Percentiles rank a stretch among this genome's conserved stretches.
Evolutionary conservation across 202 grass and related monocot genomes (phyloP).

Genomic region (Setaria italica): DNA sequence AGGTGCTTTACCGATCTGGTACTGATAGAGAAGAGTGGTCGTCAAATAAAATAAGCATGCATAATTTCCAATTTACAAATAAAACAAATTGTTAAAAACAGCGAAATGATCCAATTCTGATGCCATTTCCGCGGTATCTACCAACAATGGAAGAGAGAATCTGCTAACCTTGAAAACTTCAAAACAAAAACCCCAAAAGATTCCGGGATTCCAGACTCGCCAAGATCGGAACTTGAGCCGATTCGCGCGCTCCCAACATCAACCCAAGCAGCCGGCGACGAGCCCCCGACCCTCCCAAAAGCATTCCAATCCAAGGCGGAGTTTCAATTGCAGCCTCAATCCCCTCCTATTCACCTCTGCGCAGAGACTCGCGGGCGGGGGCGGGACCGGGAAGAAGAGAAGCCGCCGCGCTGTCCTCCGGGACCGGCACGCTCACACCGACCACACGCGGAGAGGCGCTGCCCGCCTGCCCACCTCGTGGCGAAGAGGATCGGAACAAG

Average conservation of each 20-base stretch:
- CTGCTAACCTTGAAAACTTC: conserved; percentile 13
- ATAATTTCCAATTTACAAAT: background rate
- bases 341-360: background rate
- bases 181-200: background rate
- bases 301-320: conserved; percentile 5
- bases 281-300: background rate
- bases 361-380: conserved; percentile 19
- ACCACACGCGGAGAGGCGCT: conserved; percentile 30
- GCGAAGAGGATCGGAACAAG: background rate
- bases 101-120: background rate
- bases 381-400: background rate
- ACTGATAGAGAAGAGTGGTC: too few species aligned
- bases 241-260: conserved; percentile 8
- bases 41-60: background rate
- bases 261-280: conserved; percentile 22
- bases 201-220: conserved; percentile 28
- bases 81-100: background rate
- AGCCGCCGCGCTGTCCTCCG: background rate
- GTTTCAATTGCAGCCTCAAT: background rate
- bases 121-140: background rate
- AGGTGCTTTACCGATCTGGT: too few species aligned
- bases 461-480: conserved; percentile 22
- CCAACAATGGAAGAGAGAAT: conserved; percentile 1
- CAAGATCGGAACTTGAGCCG: conserved; percentile 21
- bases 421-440: background rate